Base-by-base conservation (phyloP, 805 yeast species). In the Wickerhamomyces xylosicus region DNA sequence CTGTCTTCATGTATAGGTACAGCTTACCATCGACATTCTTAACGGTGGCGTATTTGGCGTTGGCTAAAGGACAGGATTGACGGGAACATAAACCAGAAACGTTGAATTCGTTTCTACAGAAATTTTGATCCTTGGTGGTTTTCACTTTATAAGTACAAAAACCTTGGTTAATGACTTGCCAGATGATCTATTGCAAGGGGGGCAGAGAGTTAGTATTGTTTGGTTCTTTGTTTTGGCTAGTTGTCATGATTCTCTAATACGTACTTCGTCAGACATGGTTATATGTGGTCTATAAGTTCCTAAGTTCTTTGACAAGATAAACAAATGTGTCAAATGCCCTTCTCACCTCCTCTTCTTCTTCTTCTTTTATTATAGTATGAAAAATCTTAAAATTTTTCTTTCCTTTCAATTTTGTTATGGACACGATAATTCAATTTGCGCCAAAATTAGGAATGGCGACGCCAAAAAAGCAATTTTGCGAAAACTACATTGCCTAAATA, bases 141-240 rank as follows among this genome's bases (percentile, higher is more conserved):
- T 82, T 84, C 52, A 92, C 68, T 63, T 90, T 90, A 67, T 83
- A 92, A 18, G 98, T 85, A 67, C 98, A 92, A 57, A 90, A 92
- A 58, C 86, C 90, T 59, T 85, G 87, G 65, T 89, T 87, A 52
- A 92, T 85, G 44, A 90, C 92, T 67, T 85, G 94, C 99, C 99
- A 92, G 55, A 92, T 85, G 49, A 92, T 80, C 74, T 90, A 27
- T 3, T 28, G 15, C 9, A 17, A 21, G 14, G n/a, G n/a, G n/a
- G n/a, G n/a, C 31, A 10, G 15, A 38, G 19, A 3, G 29, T 28
- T 21, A 21, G 25, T 21, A 21, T 21, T 21, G 25, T 10, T 21
- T 21, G 25, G 25, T 21, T 10, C 10, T 10, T 21, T 21, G 25
- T 10, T 21, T n/a, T n/a, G n/a, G n/a, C n/a, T n/a, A n/a, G n/a